Percentiles rank a stretch among this genome's conserved stretches.
Conservation (phyloP, 768 basidiomycete genomes). For the Boletus subcaerulescens region DNA sequence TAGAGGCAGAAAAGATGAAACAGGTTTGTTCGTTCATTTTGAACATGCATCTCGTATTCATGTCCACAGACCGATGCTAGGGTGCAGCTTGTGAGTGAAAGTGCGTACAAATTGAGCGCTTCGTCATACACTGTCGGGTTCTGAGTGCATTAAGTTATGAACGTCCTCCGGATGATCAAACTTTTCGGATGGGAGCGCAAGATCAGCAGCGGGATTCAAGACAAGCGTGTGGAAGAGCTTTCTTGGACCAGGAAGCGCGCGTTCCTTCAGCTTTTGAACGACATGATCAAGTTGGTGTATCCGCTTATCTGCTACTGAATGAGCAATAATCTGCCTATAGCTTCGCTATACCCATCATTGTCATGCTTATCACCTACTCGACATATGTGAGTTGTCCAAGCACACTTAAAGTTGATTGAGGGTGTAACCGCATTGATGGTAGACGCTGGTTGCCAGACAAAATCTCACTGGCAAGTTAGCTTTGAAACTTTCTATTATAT, state of each 20-base stretch:
- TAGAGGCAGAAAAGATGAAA: conserved; percentile 51
- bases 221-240: conserved; percentile 61
- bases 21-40: conserved; percentile 21
- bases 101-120: conserved; percentile 31
- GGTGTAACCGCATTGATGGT: neutral
- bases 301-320: neutral
- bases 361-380: conserved; percentile 63
- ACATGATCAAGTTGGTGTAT: conserved; percentile 12
- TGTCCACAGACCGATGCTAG: conserved; percentile 25
- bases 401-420: neutral
- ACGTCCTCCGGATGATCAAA: conserved; percentile 65
- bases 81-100: conserved; percentile 59
- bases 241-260: conserved; percentile 48
- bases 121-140: neutral
- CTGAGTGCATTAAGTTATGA: conserved; percentile 38
- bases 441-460: conserved; percentile 6
- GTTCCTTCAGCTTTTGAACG: conserved; percentile 45
- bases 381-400: conserved; percentile 45
- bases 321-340: conserved; percentile 29
- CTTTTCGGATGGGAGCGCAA: conserved; percentile 66
- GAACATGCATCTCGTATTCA: conserved; percentile 36
- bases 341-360: conserved; percentile 55
- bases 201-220: conserved; percentile 49
- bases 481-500: neutral
- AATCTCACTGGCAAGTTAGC: conserved; percentile 5